phyloP scores from a whole-genome alignment of 2,329 filamentous ascomycete species.

The Blastomyces gilchristii region DNA sequence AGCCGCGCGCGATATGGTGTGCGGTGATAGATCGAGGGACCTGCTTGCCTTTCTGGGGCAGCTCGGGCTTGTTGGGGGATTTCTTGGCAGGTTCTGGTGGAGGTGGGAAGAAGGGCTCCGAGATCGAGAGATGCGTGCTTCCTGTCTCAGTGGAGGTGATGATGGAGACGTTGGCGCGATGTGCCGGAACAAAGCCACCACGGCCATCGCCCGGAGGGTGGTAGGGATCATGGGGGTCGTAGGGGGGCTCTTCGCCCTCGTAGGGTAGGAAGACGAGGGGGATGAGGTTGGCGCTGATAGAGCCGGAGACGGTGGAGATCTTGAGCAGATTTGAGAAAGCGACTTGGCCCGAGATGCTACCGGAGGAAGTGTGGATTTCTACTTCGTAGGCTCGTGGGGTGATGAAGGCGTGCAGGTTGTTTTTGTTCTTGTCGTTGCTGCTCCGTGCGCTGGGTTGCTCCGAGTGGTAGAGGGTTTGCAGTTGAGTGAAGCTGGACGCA shows the following conservation, averaged over 20 bases:
- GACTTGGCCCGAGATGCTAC: conserved; percentile 32
- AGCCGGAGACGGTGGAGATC: conserved; percentile 38
- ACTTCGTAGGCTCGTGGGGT: conserved; percentile 21
- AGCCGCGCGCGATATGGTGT: conserved; percentile 16
- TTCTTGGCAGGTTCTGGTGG: neutral
- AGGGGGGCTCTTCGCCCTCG: neutral
- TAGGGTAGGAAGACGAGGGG: conserved; percentile 25
- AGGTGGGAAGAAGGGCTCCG: conserved; percentile 15
- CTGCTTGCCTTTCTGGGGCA: neutral
- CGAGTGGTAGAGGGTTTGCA: neutral
- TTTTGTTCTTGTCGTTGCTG: neutral
- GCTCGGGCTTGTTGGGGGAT: neutral
- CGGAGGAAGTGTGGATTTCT: conserved; percentile 22
- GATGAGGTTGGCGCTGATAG: conserved; percentile 40
- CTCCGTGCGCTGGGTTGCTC: neutral
- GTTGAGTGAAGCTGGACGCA: neutral
- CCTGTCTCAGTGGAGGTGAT: conserved; percentile 15
- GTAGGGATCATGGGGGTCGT: neutral
- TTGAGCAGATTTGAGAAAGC: conserved; percentile 41
- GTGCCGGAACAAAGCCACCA: neutral
- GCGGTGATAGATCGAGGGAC: conserved; percentile 8
- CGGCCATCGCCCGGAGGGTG: neutral
- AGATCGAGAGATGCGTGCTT: conserved; percentile 15
- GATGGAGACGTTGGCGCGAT: conserved; percentile 13
- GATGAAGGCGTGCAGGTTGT: conserved; percentile 7